phyloP scores from a whole-genome alignment of 2,329 filamentous ascomycete genomes.

The Talaromyces sp. region DNA sequence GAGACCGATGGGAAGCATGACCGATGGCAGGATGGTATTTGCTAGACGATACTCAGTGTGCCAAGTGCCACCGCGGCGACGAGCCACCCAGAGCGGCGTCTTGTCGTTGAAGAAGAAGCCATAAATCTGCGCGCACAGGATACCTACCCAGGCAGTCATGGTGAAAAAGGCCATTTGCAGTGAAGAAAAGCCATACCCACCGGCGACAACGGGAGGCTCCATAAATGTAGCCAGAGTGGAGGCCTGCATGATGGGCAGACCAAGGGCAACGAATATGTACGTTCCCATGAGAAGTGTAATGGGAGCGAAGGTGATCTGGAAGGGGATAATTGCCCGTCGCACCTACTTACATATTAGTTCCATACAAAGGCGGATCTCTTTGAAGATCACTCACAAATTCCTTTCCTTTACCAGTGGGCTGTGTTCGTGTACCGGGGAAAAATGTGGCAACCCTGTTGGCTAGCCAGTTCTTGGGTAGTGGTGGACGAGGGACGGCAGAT shows the following conservation, averaged over 20 bases:
- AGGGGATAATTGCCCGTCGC: constrained; percentile 12
- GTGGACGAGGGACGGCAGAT: not conserved
- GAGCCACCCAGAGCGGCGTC: constrained; percentile 21
- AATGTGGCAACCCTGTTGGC: constrained; percentile 20
- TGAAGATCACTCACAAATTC: constrained; percentile 2
- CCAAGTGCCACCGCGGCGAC: constrained; percentile 31
- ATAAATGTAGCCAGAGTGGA: constrained; percentile 21
- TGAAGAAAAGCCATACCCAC: constrained; percentile 23
- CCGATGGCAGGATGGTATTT: constrained; percentile 10
- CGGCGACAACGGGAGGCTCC: constrained; percentile 19
- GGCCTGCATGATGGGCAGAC: constrained; percentile 25
- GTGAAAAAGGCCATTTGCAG: constrained; percentile 23
- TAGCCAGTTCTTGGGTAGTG: constrained; percentile 9
- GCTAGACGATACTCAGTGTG: constrained; percentile 40
- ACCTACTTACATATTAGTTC: constrained; percentile 8
- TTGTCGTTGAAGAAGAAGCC: constrained; percentile 23
- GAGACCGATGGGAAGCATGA: constrained; percentile 13
- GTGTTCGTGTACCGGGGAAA: constrained; percentile 17
- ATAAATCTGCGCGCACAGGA: constrained; percentile 22
- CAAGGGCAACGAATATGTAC: constrained; percentile 29
- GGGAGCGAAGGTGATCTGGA: constrained; percentile 25
- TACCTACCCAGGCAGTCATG: constrained; percentile 26
- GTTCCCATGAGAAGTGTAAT: constrained; percentile 31
- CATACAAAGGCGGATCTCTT: no score
- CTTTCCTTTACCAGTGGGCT: constrained; percentile 3